Evolutionary conservation across 129 eudicot genomes (phyloP), one percentile per base, ranked within the genome.

Genomic region (Solidago caesia): DNA sequence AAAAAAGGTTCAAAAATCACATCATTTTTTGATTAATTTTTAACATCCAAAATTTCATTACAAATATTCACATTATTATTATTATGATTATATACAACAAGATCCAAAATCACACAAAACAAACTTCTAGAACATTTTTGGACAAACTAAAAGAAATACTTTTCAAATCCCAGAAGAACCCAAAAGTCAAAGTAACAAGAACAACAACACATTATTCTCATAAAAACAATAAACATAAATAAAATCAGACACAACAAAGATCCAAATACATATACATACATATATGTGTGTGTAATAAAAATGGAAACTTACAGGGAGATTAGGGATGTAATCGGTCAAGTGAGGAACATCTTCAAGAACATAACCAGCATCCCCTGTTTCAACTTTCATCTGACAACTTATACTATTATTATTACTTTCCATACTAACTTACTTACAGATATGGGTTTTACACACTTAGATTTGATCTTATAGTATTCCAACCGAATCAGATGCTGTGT

Each of bases 291-390:
- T 43, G n/a, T 8, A 11, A 21, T 0, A 41, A 44, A 4, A 4
- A 15, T 5, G 15, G 9, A 56, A 27, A 73, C 64, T 72, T 84
- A 92, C 98, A 60, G 87, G 85, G 10, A 93, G 96, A 82, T 85
- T 52, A 51, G 87, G 72, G 71, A 93, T 84, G 88, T 93, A 93
- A 78, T 93, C 98, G 59, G 80, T 82, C 58, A 90, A 69, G 82
- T 93, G 98, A 90, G 98, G 98, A 70, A 93, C 96, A 78, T 93
- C 98, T 80, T 93, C 89, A 81, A 93, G 98, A 14, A 93, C 89
- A 72, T 82, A 93, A 2, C 98, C 98, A 76, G 65, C 81, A 10
- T 79, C 89, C 45, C 98, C 98, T 33, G 79, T 74, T 21, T 68
- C 87, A 15, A 90, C 81, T 81, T 93, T 93, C 96, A 87, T 89